Evolutionary conservation across 164 flowering plant species (phyloP).

Genomic region (Dillenia suffruticosa): DNA sequence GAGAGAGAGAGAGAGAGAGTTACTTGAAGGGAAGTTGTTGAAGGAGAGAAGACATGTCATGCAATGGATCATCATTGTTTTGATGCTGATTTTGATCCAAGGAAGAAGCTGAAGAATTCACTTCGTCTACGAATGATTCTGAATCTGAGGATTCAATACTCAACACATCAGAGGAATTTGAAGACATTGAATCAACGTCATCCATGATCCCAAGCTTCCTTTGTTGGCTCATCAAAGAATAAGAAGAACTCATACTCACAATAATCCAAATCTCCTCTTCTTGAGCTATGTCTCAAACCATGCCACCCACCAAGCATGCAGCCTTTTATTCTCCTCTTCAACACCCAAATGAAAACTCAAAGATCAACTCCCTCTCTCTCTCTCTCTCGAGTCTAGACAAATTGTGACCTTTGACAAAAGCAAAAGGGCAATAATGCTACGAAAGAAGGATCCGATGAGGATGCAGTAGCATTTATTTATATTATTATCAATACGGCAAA

Average conservation of each 20-base stretch:
- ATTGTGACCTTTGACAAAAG: too few relatives aligned
- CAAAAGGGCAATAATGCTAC: too few relatives aligned
- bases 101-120: constrained; percentile 2
- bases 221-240: not conserved
- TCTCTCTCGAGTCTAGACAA: too few relatives aligned
- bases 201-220: constrained; percentile 4
- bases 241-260: not conserved
- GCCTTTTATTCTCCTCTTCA: too few relatives aligned
- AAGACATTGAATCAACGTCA: constrained; percentile 3
- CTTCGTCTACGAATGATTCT: not conserved
- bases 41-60: constrained; percentile 23
- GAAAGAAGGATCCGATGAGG: too few relatives aligned
- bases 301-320: constrained; percentile 7
- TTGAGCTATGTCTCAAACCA: not conserved
- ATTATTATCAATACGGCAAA: too few relatives aligned
- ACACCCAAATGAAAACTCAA: too few relatives aligned
- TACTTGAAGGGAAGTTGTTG: constrained; percentile 17
- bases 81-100: not conserved
- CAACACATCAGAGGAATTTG: constrained; percentile 8
- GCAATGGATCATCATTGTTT: constrained; percentile 5
- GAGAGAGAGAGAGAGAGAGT: constrained; percentile 3
- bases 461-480: too few relatives aligned
- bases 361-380: too few relatives aligned
- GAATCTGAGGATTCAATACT: not conserved
- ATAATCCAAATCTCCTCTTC: not conserved